Evolutionary conservation across 1,139 yeast genomes (phyloP).

Genomic region (Candida sojae): DNA sequence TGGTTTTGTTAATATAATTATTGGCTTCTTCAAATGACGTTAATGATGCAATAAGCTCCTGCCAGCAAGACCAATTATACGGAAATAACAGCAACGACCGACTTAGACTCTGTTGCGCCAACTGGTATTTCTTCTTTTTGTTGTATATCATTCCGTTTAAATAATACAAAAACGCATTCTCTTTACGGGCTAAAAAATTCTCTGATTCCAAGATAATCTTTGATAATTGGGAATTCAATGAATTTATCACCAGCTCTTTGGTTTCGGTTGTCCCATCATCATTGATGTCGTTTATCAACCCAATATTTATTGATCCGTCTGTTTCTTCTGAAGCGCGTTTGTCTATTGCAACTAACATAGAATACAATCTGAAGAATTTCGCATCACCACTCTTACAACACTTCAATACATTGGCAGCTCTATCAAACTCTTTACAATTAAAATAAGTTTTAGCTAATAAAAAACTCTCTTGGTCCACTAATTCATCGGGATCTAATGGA

Average conservation of each 20-base stretch:
- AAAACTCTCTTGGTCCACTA: conserved; percentile 32
- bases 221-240: conserved; percentile 31
- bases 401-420: conserved; percentile 65
- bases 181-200: conserved; percentile 22
- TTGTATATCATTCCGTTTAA: conserved; percentile 66
- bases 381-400: conserved; percentile 57
- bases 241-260: conserved; percentile 16
- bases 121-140: conserved; percentile 57
- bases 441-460: conserved; percentile 74
- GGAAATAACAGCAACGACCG: conserved; percentile 68
- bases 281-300: conserved; percentile 18
- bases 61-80: conserved; percentile 94
- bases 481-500: conserved; percentile 28
- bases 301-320: conserved; percentile 54
- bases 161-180: conserved; percentile 68
- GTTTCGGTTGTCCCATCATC: conserved; percentile 3
- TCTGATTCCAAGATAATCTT: conserved; percentile 48
- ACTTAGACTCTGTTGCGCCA: conserved; percentile 62
- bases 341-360: conserved; percentile 73
- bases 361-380: conserved; percentile 65
- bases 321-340: conserved; percentile 71
- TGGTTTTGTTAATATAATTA: conserved; percentile 43
- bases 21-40: conserved; percentile 65
- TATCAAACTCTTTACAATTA: conserved; percentile 81
- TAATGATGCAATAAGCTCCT: conserved; percentile 70